These are phyloP conservation scores for Eucalyptus melliodora DNA, from an alignment of 345 rosid genomes.

Conservation along the genomic window DNA sequence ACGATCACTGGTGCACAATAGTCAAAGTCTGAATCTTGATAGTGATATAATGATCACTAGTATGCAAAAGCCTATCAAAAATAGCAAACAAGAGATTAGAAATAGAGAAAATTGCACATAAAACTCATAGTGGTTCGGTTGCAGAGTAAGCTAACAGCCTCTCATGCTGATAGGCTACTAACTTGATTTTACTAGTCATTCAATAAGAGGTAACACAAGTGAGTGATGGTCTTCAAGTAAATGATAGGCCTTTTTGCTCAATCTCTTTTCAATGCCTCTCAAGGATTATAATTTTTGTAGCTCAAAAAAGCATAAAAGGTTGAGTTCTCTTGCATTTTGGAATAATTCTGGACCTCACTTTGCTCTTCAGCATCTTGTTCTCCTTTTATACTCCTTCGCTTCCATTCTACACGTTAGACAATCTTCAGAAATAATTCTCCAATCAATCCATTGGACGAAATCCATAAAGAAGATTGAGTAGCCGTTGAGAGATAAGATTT, in stretches of 20 bases:
- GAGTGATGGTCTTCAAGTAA: neutral
- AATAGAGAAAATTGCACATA: too few species aligned
- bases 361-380: neutral
- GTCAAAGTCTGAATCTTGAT: too few species aligned
- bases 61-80: neutral
- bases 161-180: neutral
- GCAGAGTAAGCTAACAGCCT: neutral
- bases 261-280: neutral
- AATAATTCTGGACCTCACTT: neutral
- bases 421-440: too few species aligned
- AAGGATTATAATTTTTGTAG: neutral
- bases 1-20: too few species aligned
- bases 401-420: neutral
- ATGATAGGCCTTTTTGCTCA: neutral
- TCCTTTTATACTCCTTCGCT: neutral
- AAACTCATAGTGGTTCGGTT: neutral
- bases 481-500: too few species aligned
- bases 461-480: too few species aligned
- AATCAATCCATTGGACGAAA: too few species aligned
- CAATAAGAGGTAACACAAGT: too few species aligned
- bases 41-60: neutral
- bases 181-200: neutral
- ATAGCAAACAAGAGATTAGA: neutral
- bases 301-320: neutral
- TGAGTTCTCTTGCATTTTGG: neutral